Evolutionary conservation across 2,329 filamentous ascomycete species (phyloP), one percentile per base, ranked within the genome.

Genomic region (Xylaria sp.): DNA sequence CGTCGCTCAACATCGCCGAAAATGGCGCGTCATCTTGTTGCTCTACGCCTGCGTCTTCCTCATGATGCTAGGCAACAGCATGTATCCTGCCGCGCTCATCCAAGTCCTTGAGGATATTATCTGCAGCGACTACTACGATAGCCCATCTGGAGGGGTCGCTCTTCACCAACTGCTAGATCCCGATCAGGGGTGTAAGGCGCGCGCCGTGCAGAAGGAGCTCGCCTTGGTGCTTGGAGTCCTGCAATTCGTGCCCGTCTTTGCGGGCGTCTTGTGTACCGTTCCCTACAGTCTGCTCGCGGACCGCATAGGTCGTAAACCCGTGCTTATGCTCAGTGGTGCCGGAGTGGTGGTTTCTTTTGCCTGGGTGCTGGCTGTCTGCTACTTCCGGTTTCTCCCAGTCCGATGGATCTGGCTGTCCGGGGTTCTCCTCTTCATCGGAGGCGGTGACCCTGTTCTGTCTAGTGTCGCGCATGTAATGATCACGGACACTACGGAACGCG

Each of bases 11-110:
- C 37, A 25, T 0, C 51, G 23, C 50, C 51, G 21, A 0, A 79
- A 82, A 21, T 54, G 63, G 63, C 47, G 48, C 18, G 40, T 66
- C 23, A 18, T 66, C 29, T 18, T 60, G 44, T 4, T 66, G 16
- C 32, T 61, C 3, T 61, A 51, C 37, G 21, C 37, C 16, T 47
- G 32, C n/a, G 48, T 40, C n/a, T 66, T 66, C 32, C 25, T 40
- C 35, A 48, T 66, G 63, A 66, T 66, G 54, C 32, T 66, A 6
- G 63, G 25, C 25, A 55, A 61, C n/a, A 66, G 27, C 32, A 35
- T 66, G n/a, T 51, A 60, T 16, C 63, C 63, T 9, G 63, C 63
- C 1, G 63, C 63, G n/a, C 25, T 61, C 12, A 66, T 51, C 10
- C 44, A 66, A 25, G 35, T 66, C 13, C 35, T 66, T 8, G 63